These are phyloP conservation scores for Leccinum fuscescens DNA, from an alignment of 1,284 basidiomycete species.

Conservation along the genomic window DNA sequence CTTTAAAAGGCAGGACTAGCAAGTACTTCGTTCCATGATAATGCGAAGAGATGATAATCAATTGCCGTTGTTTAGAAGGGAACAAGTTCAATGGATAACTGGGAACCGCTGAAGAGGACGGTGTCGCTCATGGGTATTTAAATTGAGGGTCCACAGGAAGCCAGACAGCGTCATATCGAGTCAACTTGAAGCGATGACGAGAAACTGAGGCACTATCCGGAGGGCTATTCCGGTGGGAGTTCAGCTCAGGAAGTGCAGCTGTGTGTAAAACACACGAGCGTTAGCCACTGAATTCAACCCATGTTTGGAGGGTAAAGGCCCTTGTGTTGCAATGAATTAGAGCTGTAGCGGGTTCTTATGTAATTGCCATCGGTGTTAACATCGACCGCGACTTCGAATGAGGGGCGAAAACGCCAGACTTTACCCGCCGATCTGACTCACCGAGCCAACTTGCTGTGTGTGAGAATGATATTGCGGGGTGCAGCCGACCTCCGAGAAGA, in stretches of 20 bases:
- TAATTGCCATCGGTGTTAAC: constrained; percentile 22
- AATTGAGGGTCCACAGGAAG: constrained; percentile 27
- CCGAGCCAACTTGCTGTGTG: constrained; percentile 32
- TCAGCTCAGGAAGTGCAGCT: constrained; percentile 21
- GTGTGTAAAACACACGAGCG: constrained; percentile 13
- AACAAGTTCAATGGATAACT: constrained; percentile 4
- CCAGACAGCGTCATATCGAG: constrained; percentile 25
- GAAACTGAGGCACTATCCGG: constrained; percentile 9
- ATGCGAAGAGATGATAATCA: not conserved
- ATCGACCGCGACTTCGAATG: constrained; percentile 20
- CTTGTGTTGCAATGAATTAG: constrained; percentile 5
- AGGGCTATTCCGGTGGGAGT: constrained; percentile 7
- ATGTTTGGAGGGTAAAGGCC: constrained; percentile 19
- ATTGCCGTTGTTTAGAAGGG: constrained; percentile 2
- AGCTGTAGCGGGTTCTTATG: constrained; percentile 23
- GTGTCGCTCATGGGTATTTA: constrained; percentile 21
- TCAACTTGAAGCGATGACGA: constrained; percentile 23
- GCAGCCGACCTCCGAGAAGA: constrained; percentile 16
- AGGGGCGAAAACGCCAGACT: constrained; percentile 27
- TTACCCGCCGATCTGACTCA: constrained; percentile 31
- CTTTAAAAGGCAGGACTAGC: not conserved
- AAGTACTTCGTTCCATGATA: constrained; percentile 23
- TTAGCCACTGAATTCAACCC: constrained; percentile 12
- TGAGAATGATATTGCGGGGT: constrained; percentile 22
- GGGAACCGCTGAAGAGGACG: constrained; percentile 9